Conservation (phyloP, 2,329 filamentous ascomycete species). For the Penicillium decumbens region DNA sequence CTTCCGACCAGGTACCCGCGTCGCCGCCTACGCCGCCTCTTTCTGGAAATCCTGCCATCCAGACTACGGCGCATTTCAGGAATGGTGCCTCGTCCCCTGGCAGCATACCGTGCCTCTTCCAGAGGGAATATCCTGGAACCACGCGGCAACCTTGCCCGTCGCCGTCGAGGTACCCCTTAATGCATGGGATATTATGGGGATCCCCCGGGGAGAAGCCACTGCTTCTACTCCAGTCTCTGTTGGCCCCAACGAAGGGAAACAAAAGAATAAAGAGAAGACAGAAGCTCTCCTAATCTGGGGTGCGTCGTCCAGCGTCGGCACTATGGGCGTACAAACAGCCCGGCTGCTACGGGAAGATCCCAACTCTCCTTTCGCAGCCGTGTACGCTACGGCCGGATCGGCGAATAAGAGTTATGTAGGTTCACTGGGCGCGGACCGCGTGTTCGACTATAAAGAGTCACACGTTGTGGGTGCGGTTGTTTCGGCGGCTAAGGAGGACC, state of each 20-base stretch:
- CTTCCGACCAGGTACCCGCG: constrained; percentile 36
- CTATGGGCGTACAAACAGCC: constrained; percentile 43
- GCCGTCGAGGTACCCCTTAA: constrained; percentile 36
- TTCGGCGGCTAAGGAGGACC: constrained; percentile 35
- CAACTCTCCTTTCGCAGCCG: constrained; percentile 33
- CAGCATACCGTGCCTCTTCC: constrained; percentile 39
- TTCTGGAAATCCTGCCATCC: constrained; percentile 44
- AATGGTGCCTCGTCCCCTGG: constrained; percentile 42
- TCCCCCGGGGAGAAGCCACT: constrained; percentile 24
- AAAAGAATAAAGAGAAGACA: constrained; percentile 14
- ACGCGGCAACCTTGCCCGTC: constrained; percentile 42
- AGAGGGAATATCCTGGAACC: constrained; percentile 36
- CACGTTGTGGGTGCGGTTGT: constrained; percentile 31
- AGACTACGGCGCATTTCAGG: constrained; percentile 49
- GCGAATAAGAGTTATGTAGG: constrained; percentile 35
- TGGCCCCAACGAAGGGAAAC: not conserved
- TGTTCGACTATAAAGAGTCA: constrained; percentile 41
- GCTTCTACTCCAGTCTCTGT: constrained; percentile 3
- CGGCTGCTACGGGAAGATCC: constrained; percentile 34
- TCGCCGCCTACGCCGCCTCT: constrained; percentile 39
- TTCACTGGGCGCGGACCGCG: constrained; percentile 31
- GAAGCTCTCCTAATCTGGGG: constrained; percentile 45
- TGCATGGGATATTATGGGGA: constrained; percentile 40
- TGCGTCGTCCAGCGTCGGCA: constrained; percentile 45
- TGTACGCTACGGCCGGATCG: constrained; percentile 42